phyloP scores from a whole-genome alignment of 2,329 filamentous ascomycete species.

The Aspergillus ustus region DNA sequence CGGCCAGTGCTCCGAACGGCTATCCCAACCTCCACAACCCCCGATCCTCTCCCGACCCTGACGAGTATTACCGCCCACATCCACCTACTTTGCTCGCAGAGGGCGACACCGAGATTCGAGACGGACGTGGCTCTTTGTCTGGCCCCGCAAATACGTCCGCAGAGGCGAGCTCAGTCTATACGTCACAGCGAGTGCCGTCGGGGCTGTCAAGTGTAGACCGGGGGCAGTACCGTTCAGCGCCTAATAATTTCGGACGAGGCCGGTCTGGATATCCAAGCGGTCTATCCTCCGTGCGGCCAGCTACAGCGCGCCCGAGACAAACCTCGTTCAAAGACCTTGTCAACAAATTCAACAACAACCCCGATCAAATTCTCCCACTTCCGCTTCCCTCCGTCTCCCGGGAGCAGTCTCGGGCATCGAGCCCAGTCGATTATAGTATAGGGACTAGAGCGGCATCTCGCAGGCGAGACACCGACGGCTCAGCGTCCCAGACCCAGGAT shows the following conservation, averaged over 20 bases:
- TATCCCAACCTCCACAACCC: conserved; percentile 29
- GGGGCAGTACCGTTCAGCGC: conserved; percentile 37
- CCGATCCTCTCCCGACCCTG: conserved; percentile 49
- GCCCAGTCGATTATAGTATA: conserved; percentile 31
- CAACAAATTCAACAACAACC: conserved; percentile 74
- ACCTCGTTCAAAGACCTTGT: conserved; percentile 81
- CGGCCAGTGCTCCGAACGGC: conserved; percentile 24
- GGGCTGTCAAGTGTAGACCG: conserved; percentile 28
- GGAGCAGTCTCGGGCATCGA: conserved; percentile 40
- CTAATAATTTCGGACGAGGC: conserved; percentile 33
- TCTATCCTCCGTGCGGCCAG: conserved; percentile 18
- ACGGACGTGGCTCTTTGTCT: conserved; percentile 25
- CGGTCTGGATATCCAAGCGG: conserved; percentile 26
- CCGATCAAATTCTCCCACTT: conserved; percentile 49
- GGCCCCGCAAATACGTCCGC: conserved; percentile 29
- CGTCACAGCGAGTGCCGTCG: conserved; percentile 30
- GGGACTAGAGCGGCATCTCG: conserved; percentile 36
- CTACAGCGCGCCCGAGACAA: conserved; percentile 48
- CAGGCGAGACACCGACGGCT: conserved; percentile 28
- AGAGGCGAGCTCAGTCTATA: conserved; percentile 20
- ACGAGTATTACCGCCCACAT: conserved; percentile 57
- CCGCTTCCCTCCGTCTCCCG: conserved; percentile 39
- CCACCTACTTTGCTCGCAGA: conserved; percentile 39
- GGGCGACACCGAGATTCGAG: conserved; percentile 28
- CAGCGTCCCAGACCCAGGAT: conserved; percentile 19